Base-by-base conservation (phyloP, 2,329 filamentous ascomycete species). In the Aspergillus sclerotialis region DNA sequence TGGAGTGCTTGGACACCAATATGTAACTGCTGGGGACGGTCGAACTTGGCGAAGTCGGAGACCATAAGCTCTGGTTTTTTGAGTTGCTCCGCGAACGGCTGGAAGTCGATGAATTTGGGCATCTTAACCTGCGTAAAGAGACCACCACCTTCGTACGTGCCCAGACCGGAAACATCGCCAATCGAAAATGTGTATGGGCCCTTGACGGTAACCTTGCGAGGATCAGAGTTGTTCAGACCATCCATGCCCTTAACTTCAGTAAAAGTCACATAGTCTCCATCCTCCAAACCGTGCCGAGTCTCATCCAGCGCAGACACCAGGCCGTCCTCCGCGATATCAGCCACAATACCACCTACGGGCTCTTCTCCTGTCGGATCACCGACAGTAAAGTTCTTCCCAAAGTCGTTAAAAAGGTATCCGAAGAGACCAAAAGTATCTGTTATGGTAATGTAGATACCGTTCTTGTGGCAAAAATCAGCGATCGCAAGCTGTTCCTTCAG, bases 171-270 rank as follows among this genome's bases (percentile, higher is more conserved):
- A 7, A 96, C 87, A 58, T 95, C 87, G 27, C 90, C 92, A 49
- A 98, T 95, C 10, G 87, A 92, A 65, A 98, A 98, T 7, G 89
- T 94, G 61, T 96, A 98, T 3, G 92, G 92, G 1, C 85, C 92
- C 68, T 94, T 95, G 32, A 95, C 88, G 4, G 83, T 86, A 42
- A 98, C 78, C 68, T 95, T 94, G 48, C 85, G 80, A 32, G 92
- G 90, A 43, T 86, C 84, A 28, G 78, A 75, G 49, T 76, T 76
- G 60, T 98, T 98, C 43, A 98, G 64, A 5, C 65, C 79, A 42
- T 94, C 89, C 84, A 98, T 86, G 14, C 92, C 92, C 67, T 92
- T 80, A 14, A 98, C 61, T 60, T 98, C 92, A 2, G 85, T 82
- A 61, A 98, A 98, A 7, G 87, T 94, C 36, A 98, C 88, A 58